A percentile compares a stretch with the other conserved stretches of the same genome.
phyloP scores from a whole-genome alignment of 1,284 basidiomycete genomes.

The Rhodotorula mucilaginosa region DNA sequence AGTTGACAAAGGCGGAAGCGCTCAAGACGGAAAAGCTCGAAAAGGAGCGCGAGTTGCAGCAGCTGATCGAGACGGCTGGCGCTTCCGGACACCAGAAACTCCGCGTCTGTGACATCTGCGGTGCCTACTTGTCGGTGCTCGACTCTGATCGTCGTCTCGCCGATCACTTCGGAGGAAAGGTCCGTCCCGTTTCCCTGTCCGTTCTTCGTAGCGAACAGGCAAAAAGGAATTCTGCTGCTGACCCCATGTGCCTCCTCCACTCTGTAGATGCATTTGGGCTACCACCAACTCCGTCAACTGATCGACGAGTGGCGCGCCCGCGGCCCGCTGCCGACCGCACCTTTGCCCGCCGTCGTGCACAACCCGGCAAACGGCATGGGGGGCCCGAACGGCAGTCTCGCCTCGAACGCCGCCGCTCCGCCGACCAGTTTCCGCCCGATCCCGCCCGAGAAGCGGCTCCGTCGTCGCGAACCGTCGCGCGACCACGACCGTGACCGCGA shows the following conservation, averaged over 20 bases:
- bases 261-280: conserved; percentile 91
- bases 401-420: conserved; percentile 4
- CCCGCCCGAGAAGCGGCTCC: conserved; percentile 29
- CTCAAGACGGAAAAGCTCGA: conserved; percentile 93
- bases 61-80: conserved; percentile 95
- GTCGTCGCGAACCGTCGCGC: conserved; percentile 11
- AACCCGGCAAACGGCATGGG: not conserved
- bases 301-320: conserved; percentile 62
- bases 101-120: conserved; percentile 98
- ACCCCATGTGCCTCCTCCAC: not conserved
- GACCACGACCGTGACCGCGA: not conserved
- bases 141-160: conserved; percentile 98
- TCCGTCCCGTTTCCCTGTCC: conserved; percentile 50
- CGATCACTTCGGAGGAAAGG: conserved; percentile 99
- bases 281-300: conserved; percentile 94
- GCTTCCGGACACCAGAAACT: conserved; percentile 99
- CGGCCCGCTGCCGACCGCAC: conserved; percentile 37
- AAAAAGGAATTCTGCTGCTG: not conserved
- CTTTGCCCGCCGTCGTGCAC: conserved; percentile 45
- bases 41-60: conserved; percentile 95
- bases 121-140: conserved; percentile 93
- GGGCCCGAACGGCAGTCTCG: not conserved
- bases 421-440: conserved; percentile 34
- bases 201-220: not conserved
- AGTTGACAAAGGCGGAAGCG: conserved; percentile 95